phyloP scores from a whole-genome alignment of 257 asterid species.

The Jasminum sambac region DNA sequence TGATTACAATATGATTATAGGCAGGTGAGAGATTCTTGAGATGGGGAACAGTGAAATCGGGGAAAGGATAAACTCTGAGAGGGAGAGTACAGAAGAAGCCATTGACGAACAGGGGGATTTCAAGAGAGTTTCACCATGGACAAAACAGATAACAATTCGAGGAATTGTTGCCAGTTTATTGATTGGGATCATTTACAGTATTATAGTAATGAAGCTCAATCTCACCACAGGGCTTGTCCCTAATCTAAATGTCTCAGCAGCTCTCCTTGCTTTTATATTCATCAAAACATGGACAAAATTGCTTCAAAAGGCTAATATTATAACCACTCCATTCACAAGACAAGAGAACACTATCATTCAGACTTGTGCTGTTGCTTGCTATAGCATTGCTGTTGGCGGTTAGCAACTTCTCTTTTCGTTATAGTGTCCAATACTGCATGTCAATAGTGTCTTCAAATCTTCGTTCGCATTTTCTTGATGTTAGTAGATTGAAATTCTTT shows the following conservation, averaged over 20 bases:
- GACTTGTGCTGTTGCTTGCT: constrained; percentile 40
- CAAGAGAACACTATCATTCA: constrained; percentile 36
- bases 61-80: constrained; percentile 17
- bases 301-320: constrained; percentile 23
- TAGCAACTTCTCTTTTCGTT: neutral
- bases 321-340: constrained; percentile 27
- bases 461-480: neutral
- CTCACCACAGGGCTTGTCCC: constrained; percentile 37
- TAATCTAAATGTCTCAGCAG: constrained; percentile 34
- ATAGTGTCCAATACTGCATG: neutral
- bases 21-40: constrained; percentile 18
- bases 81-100: constrained; percentile 28
- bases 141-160: constrained; percentile 28
- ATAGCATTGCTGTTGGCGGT: constrained; percentile 37
- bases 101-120: constrained; percentile 25
- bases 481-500: neutral
- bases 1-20: neutral
- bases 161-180: constrained; percentile 29
- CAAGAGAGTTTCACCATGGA: constrained; percentile 36
- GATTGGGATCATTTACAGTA: constrained; percentile 32
- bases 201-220: constrained; percentile 29
- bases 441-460: neutral
- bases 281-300: constrained; percentile 31
- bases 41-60: constrained; percentile 14
- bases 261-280: constrained; percentile 31